Evolutionary conservation across 306 rosid species (phyloP).

Genomic region (cucumber (Cucumis sativus)): DNA sequence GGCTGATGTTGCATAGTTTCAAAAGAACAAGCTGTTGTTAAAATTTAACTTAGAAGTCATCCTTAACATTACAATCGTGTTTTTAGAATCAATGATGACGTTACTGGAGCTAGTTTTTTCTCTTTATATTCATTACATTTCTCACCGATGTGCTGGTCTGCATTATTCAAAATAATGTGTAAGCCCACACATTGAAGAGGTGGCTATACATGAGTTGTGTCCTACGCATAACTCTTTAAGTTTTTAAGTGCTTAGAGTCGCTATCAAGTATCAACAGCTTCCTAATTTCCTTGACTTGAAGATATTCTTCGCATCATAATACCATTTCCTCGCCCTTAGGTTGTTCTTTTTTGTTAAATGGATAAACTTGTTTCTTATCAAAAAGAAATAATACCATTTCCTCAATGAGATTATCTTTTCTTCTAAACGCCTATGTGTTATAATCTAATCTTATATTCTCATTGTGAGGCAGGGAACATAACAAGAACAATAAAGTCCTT

Average conservation of each 20-base stretch:
- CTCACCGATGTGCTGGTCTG: not conserved
- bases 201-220: not conserved
- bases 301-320: not conserved
- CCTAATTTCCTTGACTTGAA: not conserved
- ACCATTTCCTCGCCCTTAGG: not conserved
- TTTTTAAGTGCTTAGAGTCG: not conserved
- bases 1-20: not conserved
- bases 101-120: not conserved
- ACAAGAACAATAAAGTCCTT: conserved; percentile 60
- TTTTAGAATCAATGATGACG: not conserved
- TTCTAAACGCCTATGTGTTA: conserved; percentile 4
- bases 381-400: not conserved
- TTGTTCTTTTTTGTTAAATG: too few relatives aligned
- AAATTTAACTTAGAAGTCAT: not conserved
- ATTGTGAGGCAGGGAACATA: conserved; percentile 42
- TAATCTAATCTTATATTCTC: not conserved
- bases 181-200: not conserved
- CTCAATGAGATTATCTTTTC: not conserved
- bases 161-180: not conserved
- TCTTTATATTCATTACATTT: not conserved
- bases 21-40: not conserved
- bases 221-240: not conserved
- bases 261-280: not conserved
- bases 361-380: too few relatives aligned
- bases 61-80: not conserved